phyloP scores from a whole-genome alignment of 2,329 filamentous ascomycete species.

The Ciborinia camelliae region DNA sequence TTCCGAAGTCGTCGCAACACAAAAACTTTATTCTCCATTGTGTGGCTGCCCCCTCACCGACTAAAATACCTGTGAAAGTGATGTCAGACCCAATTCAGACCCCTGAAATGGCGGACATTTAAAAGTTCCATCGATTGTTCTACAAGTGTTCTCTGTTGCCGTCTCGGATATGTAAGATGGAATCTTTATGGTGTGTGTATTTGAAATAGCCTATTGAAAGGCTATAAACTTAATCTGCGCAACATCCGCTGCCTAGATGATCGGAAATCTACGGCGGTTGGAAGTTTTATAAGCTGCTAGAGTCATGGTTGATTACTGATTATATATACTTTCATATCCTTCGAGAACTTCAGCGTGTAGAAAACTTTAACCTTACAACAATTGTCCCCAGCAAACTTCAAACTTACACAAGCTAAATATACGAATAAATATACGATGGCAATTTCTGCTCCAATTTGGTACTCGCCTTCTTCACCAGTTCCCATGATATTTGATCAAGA shows the following conservation, averaged over 20 bases:
- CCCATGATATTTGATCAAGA: constrained; percentile 15
- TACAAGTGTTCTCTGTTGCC: constrained; percentile 4
- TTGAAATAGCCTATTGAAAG: constrained; percentile 17
- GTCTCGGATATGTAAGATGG: constrained; percentile 18
- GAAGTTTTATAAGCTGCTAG: neutral
- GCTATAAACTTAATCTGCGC: neutral
- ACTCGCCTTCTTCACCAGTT: constrained; percentile 11
- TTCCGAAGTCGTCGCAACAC: neutral
- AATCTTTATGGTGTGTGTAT: neutral
- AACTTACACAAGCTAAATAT: neutral
- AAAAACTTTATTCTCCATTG: neutral
- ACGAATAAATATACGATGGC: constrained; percentile 11
- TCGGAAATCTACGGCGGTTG: constrained; percentile 5
- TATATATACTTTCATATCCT: constrained; percentile 18
- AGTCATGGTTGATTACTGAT: constrained; percentile 16
- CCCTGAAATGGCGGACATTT: constrained; percentile 16
- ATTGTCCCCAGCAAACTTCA: neutral
- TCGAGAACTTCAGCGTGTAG: neutral
- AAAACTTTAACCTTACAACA: neutral
- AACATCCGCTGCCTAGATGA: neutral
- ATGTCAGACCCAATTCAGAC: neutral
- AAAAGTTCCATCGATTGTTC: constrained; percentile 2
- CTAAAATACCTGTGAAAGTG: constrained; percentile 6
- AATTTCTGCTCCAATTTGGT: constrained; percentile 14
- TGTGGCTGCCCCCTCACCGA: constrained; percentile 16